phyloP scores from a whole-genome alignment of 2,329 filamentous ascomycete species.

The Xylariales sp. region DNA sequence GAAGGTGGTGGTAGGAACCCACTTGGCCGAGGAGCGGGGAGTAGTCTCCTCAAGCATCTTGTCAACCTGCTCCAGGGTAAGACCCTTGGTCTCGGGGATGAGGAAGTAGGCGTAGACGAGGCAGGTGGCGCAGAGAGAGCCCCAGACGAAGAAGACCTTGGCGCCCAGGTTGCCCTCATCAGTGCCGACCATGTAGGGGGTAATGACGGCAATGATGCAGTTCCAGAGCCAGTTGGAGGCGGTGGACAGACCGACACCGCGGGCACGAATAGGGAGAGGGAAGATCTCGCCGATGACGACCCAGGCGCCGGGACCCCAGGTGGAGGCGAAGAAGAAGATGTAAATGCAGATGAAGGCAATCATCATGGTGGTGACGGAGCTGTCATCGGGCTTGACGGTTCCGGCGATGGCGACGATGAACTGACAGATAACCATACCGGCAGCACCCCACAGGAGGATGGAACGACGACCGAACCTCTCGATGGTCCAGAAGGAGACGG shows the following conservation, averaged over 20 bases:
- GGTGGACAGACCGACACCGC: conserved; percentile 67
- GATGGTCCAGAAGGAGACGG: conserved; percentile 67
- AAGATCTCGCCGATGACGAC: conserved; percentile 72
- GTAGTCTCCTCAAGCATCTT: conserved; percentile 86
- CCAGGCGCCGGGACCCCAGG: conserved; percentile 69
- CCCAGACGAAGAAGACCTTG: conserved; percentile 57
- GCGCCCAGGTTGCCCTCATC: conserved; percentile 37
- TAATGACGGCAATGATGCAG: conserved; percentile 54
- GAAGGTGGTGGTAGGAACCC: conserved; percentile 69
- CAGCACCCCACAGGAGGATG: conserved; percentile 63
- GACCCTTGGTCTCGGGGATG: conserved; percentile 70
- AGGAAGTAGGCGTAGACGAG: conserved; percentile 55
- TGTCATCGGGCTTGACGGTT: conserved; percentile 31
- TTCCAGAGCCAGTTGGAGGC: conserved; percentile 75
- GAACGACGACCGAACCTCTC: conserved; percentile 66
- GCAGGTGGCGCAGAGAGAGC: conserved; percentile 49
- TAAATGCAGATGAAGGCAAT: conserved; percentile 76
- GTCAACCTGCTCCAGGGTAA: conserved; percentile 60
- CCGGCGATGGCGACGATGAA: conserved; percentile 65
- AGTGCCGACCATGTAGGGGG: conserved; percentile 63
- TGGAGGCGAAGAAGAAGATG: conserved; percentile 75
- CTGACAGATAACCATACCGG: conserved; percentile 66
- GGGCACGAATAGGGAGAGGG: conserved; percentile 69
- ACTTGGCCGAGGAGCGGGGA: conserved; percentile 70
- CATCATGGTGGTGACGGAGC: conserved; percentile 41